phyloP scores from a whole-genome alignment of 1,139 yeast genomes.

The Tardiomyces blankii region DNA sequence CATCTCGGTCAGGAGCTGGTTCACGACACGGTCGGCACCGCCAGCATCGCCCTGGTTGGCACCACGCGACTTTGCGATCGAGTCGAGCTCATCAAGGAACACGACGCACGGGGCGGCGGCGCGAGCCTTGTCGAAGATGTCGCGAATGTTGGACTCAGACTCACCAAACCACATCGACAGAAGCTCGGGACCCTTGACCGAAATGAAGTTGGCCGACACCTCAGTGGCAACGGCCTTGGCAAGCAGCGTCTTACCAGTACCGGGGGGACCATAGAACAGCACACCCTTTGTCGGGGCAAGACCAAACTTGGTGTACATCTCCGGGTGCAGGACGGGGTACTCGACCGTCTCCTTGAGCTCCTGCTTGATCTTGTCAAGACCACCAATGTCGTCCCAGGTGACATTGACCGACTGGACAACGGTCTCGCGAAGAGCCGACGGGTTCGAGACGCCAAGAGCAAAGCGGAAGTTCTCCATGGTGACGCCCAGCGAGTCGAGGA shows the following conservation, averaged over 20 bases:
- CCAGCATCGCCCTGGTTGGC: slow-evolving; percentile 91
- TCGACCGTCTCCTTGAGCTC: slow-evolving; percentile 98
- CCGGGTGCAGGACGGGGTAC: slow-evolving; percentile 97
- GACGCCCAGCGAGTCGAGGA: slow-evolving; percentile 91
- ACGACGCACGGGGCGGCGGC: slow-evolving; percentile 99
- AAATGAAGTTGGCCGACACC: slow-evolving; percentile 91
- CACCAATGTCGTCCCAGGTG: slow-evolving; percentile 97
- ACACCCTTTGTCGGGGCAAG: slow-evolving; percentile 97
- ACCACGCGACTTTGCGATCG: slow-evolving; percentile 97
- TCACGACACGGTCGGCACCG: slow-evolving; percentile 98
- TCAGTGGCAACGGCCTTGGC: slow-evolving; percentile 99
- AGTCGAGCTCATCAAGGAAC: slow-evolving; percentile 93
- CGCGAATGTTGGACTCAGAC: slow-evolving; percentile 94
- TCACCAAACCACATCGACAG: slow-evolving; percentile 99
- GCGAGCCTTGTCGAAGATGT: slow-evolving; percentile 94
- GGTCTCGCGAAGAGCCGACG: slow-evolving; percentile 98
- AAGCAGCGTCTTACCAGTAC: slow-evolving; percentile 96
- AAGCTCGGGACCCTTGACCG: slow-evolving; percentile 95
- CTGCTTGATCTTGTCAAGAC: slow-evolving; percentile 86
- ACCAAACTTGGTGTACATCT: slow-evolving; percentile 95
- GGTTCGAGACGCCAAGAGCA: slow-evolving; percentile 96
- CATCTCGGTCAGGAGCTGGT: slow-evolving; percentile 97
- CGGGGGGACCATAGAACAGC: slow-evolving; percentile 97
- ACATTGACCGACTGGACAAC: slow-evolving; percentile 98
- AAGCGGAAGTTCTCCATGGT: slow-evolving; percentile 98